Percentiles rank a stretch among this genome's conserved stretches.
Evolutionary conservation across 2,329 filamentous ascomycete species (phyloP).

Genomic region (Aspergillus hortae): DNA sequence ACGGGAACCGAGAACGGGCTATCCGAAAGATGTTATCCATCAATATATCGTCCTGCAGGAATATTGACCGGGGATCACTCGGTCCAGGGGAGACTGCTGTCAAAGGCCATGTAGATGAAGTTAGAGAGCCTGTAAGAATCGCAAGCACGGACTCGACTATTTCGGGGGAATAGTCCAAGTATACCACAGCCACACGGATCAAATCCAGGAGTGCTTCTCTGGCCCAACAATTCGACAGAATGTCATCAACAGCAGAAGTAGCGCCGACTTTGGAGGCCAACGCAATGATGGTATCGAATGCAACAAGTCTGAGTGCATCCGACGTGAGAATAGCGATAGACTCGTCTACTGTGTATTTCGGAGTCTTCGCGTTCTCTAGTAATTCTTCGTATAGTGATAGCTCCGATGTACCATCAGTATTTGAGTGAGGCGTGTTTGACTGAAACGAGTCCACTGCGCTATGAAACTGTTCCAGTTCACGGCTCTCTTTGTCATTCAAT

Average conservation of each 20-base stretch:
- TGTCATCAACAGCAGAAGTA: conserved; percentile 49
- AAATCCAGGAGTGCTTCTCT: conserved; percentile 66
- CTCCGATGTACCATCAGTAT: conserved; percentile 28
- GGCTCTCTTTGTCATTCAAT: conserved; percentile 56
- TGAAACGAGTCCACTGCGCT: conserved; percentile 40
- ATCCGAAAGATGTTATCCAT: conserved; percentile 61
- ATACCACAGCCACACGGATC: conserved; percentile 62
- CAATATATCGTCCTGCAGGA: conserved; percentile 56
- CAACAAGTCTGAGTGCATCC: conserved; percentile 44
- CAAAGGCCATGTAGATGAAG: conserved; percentile 17
- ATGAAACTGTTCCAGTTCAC: conserved; percentile 42
- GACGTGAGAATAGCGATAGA: conserved; percentile 46
- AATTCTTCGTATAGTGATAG: conserved; percentile 47
- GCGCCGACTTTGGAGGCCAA: conserved; percentile 44
- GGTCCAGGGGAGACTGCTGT: conserved; percentile 14
- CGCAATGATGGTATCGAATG: conserved; percentile 47
- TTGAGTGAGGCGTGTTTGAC: conserved; percentile 32
- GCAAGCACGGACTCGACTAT: conserved; percentile 64
- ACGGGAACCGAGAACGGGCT: conserved; percentile 75
- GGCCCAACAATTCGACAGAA: conserved; percentile 59
- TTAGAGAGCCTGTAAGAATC: conserved; percentile 52
- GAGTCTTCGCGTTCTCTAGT: conserved; percentile 42
- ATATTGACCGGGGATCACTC: conserved; percentile 45
- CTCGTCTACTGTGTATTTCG: conserved; percentile 41
- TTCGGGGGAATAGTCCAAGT: conserved; percentile 70